These are phyloP conservation scores for Anthracocystis walkeri DNA, from an alignment of 1,284 basidiomycete genomes.

Conservation along the genomic window DNA sequence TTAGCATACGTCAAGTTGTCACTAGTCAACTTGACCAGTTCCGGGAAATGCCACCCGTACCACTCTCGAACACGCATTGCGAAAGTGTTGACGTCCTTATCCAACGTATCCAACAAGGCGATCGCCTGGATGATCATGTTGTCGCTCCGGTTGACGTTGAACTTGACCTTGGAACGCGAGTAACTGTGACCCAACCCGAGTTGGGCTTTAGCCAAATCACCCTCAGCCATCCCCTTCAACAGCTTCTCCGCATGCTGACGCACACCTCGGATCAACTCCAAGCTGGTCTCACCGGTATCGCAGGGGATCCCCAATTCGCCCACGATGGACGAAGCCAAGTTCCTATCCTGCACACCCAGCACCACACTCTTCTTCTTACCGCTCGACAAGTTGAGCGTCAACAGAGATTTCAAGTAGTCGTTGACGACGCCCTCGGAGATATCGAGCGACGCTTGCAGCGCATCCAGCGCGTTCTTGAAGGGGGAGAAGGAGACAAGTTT, in stretches of 20 bases:
- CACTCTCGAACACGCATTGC: constrained; percentile 98
- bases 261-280: constrained; percentile 92
- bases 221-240: constrained; percentile 84
- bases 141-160: constrained; percentile 99
- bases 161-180: constrained; percentile 92
- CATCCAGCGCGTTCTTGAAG: constrained; percentile 94
- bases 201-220: constrained; percentile 86
- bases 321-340: constrained; percentile 85
- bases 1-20: constrained; percentile 97
- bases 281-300: constrained; percentile 85
- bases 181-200: constrained; percentile 98
- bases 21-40: constrained; percentile 91
- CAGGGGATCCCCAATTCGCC: constrained; percentile 82
- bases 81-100: constrained; percentile 99
- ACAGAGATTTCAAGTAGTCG: constrained; percentile 84
- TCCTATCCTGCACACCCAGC: constrained; percentile 85
- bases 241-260: constrained; percentile 92
- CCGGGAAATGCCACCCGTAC: constrained; percentile 99
- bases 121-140: constrained; percentile 99
- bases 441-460: constrained; percentile 95
- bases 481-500: constrained; percentile 90
- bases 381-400: constrained; percentile 86
- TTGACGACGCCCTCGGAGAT: constrained; percentile 93
- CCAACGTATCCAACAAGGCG: constrained; percentile 95
- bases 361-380: constrained; percentile 82